These are phyloP conservation scores for Sporisorium exsertum DNA, from an alignment of 1,284 basidiomycete genomes.

Conservation along the genomic window DNA sequence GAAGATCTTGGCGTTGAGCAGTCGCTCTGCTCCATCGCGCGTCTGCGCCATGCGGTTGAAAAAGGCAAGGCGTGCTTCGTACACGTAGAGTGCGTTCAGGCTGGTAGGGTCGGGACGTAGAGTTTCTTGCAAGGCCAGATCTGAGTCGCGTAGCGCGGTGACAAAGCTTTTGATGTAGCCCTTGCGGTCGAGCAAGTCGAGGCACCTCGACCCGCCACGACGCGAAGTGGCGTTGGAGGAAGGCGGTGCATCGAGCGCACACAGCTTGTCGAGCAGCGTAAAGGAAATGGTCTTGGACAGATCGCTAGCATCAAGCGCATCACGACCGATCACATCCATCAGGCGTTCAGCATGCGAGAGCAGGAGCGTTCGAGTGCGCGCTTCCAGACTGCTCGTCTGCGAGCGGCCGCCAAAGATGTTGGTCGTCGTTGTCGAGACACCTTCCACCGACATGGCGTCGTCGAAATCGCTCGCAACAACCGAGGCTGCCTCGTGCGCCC, in stretches of 20 bases:
- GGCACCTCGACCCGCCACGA: conserved; percentile 71
- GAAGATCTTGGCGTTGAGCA: conserved; percentile 84
- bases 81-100: conserved; percentile 91
- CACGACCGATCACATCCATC: conserved; percentile 81
- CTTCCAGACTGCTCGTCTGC: conserved; percentile 72
- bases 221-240: conserved; percentile 44
- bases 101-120: conserved; percentile 92
- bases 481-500: conserved; percentile 53
- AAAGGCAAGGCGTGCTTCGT: conserved; percentile 91
- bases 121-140: conserved; percentile 81
- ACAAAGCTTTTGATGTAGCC: conserved; percentile 88
- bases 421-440: conserved; percentile 39
- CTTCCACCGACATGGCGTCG: conserved; percentile 50
- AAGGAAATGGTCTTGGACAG: conserved; percentile 96
- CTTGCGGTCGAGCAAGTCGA: conserved; percentile 78
- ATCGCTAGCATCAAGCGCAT: conserved; percentile 92
- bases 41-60: conserved; percentile 86
- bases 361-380: conserved; percentile 74
- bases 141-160: conserved; percentile 83
- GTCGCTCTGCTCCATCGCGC: conserved; percentile 82
- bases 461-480: conserved; percentile 48
- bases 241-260: conserved; percentile 67
- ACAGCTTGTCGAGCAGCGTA: conserved; percentile 82
- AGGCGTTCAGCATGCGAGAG: conserved; percentile 77
- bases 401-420: conserved; percentile 39